Evolutionary conservation across 2,329 filamentous ascomycete genomes (phyloP).

Genomic region (Pseudogymnoascus sp.): DNA sequence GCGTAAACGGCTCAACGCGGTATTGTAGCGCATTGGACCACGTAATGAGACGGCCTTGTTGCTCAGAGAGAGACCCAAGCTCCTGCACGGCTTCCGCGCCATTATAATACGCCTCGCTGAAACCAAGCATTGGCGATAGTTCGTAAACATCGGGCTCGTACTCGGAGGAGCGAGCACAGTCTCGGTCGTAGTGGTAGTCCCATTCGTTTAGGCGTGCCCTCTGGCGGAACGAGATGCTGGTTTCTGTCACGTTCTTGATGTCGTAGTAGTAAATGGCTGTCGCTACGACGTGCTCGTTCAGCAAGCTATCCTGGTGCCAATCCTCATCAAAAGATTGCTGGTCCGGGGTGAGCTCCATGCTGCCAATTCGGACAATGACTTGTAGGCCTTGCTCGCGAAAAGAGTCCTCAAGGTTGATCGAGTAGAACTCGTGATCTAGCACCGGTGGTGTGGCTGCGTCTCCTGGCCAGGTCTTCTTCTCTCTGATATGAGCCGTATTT

Average conservation of each 20-base stretch:
- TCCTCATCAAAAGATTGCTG: neutral
- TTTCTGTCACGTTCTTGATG: neutral
- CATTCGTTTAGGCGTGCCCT: neutral
- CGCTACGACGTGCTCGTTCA: neutral
- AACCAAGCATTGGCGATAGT: neutral
- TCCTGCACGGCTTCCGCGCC: neutral
- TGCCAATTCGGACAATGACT: neutral
- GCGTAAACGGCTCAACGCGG: constrained; percentile 41
- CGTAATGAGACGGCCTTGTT: neutral
- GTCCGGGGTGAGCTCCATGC: neutral
- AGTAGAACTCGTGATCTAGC: neutral
- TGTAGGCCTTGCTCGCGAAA: neutral
- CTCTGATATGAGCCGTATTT: neutral
- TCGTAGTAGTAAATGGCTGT: neutral
- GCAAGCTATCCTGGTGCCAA: neutral
- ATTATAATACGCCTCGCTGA: neutral
- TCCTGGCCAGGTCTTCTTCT: neutral
- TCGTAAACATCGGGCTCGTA: neutral
- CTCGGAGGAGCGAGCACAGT: neutral
- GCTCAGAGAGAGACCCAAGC: neutral
- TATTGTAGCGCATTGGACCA: constrained; percentile 34
- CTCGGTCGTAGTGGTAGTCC: neutral
- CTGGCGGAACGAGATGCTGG: neutral
- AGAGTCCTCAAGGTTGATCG: neutral
- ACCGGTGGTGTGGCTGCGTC: neutral